These are phyloP conservation scores for Candida germanica DNA, from an alignment of 805 yeast genomes.

Conservation along the genomic window DNA sequence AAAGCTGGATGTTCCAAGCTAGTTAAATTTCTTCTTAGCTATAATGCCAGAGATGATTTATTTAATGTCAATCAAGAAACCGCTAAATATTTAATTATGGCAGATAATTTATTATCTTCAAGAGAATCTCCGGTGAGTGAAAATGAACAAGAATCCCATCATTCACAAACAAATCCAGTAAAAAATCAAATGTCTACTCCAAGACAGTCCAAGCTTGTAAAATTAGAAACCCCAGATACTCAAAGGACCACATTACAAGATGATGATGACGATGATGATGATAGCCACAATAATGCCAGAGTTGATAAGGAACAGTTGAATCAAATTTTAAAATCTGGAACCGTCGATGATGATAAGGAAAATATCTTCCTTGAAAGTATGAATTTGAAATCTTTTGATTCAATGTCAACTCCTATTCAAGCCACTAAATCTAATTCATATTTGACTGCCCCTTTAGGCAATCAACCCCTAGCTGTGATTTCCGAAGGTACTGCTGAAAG, in stretches of 20 bases:
- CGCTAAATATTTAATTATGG: conserved; percentile 40
- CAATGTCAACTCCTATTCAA: conserved; percentile 32
- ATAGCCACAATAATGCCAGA: conserved; percentile 20
- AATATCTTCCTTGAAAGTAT: conserved; percentile 38
- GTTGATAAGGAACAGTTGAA: conserved; percentile 35
- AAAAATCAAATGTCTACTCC: conserved; percentile 26
- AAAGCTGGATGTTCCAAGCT: conserved; percentile 65
- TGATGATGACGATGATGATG: conserved; percentile 39
- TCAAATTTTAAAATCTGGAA: conserved; percentile 14
- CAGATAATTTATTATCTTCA: conserved; percentile 28
- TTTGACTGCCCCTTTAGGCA: conserved; percentile 13
- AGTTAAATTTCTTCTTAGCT: conserved; percentile 75
- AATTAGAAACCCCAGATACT: conserved; percentile 42
- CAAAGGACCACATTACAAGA: conserved; percentile 44
- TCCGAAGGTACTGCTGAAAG: conserved; percentile 31
- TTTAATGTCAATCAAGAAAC: conserved; percentile 43
- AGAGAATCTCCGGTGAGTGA: conserved; percentile 4
- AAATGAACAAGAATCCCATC: not conserved
- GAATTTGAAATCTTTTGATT: conserved; percentile 19
- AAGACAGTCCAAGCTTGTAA: conserved; percentile 15
- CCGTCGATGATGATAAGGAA: conserved; percentile 44
- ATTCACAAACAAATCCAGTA: not conserved
- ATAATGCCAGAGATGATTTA: conserved; percentile 71
- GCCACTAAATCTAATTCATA: conserved; percentile 12
- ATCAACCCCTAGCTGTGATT: conserved; percentile 30